A percentile compares a stretch with the other conserved stretches of the same genome.
These are phyloP conservation scores for Xylaria telfairii DNA, from an alignment of 495 filamentous ascomycete genomes.

Conservation along the genomic window DNA sequence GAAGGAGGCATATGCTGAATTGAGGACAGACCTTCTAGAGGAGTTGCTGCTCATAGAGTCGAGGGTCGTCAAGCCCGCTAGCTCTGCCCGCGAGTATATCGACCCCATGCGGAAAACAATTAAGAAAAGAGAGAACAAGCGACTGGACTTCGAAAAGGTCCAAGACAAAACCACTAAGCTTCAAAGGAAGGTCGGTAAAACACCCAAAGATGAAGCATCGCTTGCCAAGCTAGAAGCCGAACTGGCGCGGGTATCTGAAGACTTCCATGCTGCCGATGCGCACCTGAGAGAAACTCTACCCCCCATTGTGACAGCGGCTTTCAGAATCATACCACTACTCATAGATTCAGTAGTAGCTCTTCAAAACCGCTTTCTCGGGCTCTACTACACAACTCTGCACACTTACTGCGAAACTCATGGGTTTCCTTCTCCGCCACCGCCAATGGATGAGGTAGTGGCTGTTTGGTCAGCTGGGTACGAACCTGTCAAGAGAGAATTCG, in stretches of 20 bases:
- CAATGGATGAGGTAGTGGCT: conserved; percentile 73
- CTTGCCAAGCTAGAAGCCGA: conserved; percentile 83
- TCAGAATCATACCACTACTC: conserved; percentile 80
- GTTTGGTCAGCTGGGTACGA: conserved; percentile 72
- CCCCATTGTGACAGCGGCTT: conserved; percentile 72
- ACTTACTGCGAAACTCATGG: conserved; percentile 74
- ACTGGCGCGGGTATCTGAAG: conserved; percentile 70
- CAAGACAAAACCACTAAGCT: conserved; percentile 75
- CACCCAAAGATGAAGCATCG: conserved; percentile 77
- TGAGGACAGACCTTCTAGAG: conserved; percentile 74
- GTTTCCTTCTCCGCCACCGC: conserved; percentile 76
- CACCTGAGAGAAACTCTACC: conserved; percentile 79
- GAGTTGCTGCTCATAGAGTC: conserved; percentile 77
- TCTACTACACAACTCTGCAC: conserved; percentile 85
- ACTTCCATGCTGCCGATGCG: conserved; percentile 82
- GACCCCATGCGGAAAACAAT: conserved; percentile 86
- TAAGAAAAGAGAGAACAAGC: conserved; percentile 88
- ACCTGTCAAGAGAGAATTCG: conserved; percentile 71
- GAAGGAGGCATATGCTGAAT: conserved; percentile 72
- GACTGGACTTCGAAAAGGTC: conserved; percentile 86
- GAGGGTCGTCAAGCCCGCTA: conserved; percentile 74
- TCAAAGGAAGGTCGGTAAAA: conserved; percentile 72
- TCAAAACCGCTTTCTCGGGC: conserved; percentile 81
- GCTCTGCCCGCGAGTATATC: conserved; percentile 72
- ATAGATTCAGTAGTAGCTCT: conserved; percentile 76